A percentile compares a stretch with the other conserved stretches of the same genome.
phyloP scores from a whole-genome alignment of 2,329 filamentous ascomycete genomes.

The Aureobasidium sp. region DNA sequence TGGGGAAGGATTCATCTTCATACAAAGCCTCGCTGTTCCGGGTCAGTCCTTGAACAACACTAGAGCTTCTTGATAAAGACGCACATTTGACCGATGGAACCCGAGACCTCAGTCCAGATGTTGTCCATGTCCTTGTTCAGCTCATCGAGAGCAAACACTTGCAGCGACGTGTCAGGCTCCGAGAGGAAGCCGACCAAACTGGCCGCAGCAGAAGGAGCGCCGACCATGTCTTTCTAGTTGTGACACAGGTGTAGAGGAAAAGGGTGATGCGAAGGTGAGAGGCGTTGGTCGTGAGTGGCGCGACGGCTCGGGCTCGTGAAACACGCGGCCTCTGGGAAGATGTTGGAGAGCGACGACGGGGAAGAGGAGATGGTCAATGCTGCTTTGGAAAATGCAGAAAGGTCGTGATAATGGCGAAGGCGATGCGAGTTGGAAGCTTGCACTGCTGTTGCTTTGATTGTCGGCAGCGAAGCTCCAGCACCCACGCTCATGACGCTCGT shows the following conservation, averaged over 20 bases:
- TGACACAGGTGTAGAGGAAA: background rate
- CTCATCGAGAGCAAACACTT: constrained; percentile 88
- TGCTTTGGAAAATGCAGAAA: background rate
- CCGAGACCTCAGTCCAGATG: constrained; percentile 95
- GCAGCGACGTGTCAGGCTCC: constrained; percentile 89
- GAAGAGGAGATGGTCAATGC: background rate
- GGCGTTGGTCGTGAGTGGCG: constrained; percentile 14
- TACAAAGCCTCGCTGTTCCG: constrained; percentile 79
- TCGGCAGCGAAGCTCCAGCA: background rate
- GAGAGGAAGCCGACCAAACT: constrained; percentile 92
- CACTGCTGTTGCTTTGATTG: background rate
- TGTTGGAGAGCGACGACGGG: background rate
- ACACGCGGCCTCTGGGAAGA: background rate
- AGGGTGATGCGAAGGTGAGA: background rate
- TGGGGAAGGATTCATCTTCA: constrained; percentile 90
- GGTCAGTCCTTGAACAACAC: constrained; percentile 11
- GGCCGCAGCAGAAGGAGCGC: constrained; percentile 87
- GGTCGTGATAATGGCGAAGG: constrained; percentile 8
- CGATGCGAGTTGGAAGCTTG: background rate
- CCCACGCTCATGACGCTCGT: constrained; percentile 7
- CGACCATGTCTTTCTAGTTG: constrained; percentile 63
- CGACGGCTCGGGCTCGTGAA: constrained; percentile 14
- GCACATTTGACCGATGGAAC: constrained; percentile 88
- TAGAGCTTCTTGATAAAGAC: constrained; percentile 23
- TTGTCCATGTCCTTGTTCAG: constrained; percentile 95